phyloP scores from a whole-genome alignment of 1,284 basidiomycete species.

The Pascua sp. region DNA sequence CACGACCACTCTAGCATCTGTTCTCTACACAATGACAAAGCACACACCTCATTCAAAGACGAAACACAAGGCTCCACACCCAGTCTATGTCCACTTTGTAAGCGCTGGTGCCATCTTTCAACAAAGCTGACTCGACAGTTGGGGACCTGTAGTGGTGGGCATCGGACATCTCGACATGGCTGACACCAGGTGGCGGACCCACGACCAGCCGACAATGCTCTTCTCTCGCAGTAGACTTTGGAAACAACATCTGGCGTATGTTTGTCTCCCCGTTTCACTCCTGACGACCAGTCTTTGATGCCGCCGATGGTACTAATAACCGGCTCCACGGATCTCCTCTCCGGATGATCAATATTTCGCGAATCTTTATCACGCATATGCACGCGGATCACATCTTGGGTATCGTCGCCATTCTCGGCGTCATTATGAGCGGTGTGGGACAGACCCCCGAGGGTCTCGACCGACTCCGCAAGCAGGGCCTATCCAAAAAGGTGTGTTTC shows the following conservation, averaged over 20 bases:
- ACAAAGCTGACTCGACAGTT: conserved; percentile 26
- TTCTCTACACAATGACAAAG: too few relatives aligned
- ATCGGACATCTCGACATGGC: not conserved
- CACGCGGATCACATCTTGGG: conserved; percentile 84
- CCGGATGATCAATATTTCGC: conserved; percentile 59
- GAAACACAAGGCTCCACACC: conserved; percentile 12
- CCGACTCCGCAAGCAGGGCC: conserved; percentile 30
- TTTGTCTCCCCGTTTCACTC: not conserved
- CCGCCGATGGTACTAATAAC: conserved; percentile 81
- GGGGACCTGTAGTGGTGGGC: conserved; percentile 47
- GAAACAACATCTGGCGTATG: conserved; percentile 49
- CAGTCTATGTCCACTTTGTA: conserved; percentile 42
- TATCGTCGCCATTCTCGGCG: conserved; percentile 67
- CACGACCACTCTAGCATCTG: too few relatives aligned
- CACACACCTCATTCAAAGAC: too few relatives aligned
- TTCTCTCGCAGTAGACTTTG: conserved; percentile 48
- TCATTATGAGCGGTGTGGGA: conserved; percentile 56
- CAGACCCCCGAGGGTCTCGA: conserved; percentile 37
- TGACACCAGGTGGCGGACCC: conserved; percentile 44
- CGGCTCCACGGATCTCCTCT: conserved; percentile 66
- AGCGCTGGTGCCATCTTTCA: conserved; percentile 6
- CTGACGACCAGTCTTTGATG: conserved; percentile 67
- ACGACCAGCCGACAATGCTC: conserved; percentile 46
- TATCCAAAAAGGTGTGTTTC: conserved; percentile 31
- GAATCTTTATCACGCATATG: conserved; percentile 86